phyloP scores from a whole-genome alignment of 345 rosid genomes.

The Salix koriyanagi region DNA sequence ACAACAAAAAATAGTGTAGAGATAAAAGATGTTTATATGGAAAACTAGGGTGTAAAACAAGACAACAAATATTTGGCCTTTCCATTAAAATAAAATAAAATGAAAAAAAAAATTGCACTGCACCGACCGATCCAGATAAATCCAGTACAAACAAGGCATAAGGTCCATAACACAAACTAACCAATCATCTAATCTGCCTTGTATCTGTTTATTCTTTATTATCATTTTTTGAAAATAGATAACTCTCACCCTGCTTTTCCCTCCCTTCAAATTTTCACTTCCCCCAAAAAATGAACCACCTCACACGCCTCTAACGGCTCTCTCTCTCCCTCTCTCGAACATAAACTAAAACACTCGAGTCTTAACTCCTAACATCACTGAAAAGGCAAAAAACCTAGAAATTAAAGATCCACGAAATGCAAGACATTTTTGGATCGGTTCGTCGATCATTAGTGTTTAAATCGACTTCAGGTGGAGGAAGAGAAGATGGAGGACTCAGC shows the following conservation, averaged over 20 bases:
- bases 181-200: background rate
- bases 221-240: conserved; percentile 29
- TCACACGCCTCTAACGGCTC: conserved; percentile 21
- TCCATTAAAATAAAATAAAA: too few species aligned
- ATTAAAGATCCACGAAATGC: conserved; percentile 11
- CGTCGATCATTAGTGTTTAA: conserved; percentile 33
- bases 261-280: conserved; percentile 35
- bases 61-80: too few species aligned
- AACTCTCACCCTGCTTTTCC: conserved; percentile 15
- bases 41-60: too few species aligned
- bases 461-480: conserved; percentile 10
- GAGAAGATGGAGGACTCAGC: conserved; percentile 22
- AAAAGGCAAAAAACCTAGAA: background rate
- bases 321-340: background rate
- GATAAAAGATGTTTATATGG: too few species aligned
- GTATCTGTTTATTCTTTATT: background rate
- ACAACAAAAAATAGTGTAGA: too few species aligned
- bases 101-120: background rate
- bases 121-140: background rate
- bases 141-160: background rate
- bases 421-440: conserved; percentile 32
- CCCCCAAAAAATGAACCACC: background rate
- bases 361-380: background rate
- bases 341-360: conserved; percentile 15
- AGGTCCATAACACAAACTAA: background rate